Evolutionary conservation across 805 yeast genomes (phyloP).

Genomic region (Saturnispora quitensis): DNA sequence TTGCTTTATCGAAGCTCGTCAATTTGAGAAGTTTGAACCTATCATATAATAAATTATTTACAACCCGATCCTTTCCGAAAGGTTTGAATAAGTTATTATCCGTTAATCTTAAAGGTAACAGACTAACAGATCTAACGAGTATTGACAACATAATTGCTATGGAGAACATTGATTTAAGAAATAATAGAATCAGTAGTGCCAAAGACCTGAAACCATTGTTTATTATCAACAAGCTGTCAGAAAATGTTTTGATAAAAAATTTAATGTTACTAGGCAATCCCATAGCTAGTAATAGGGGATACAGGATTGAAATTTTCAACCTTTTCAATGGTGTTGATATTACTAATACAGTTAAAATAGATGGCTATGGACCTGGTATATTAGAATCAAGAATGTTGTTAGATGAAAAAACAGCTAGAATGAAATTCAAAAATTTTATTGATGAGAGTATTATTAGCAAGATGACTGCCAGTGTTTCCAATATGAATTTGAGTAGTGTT

Average conservation of each 20-base stretch:
- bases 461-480: conserved; percentile 31
- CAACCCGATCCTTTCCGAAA: conserved; percentile 27
- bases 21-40: conserved; percentile 44
- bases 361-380: conserved; percentile 54
- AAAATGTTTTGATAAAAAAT: conserved; percentile 18
- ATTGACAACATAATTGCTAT: conserved; percentile 34
- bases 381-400: conserved; percentile 48
- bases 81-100: conserved; percentile 36
- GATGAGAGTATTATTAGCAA: conserved; percentile 28
- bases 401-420: conserved; percentile 39
- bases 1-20: conserved; percentile 38
- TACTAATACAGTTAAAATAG: conserved; percentile 40
- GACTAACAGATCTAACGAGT: conserved; percentile 33
- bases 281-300: conserved; percentile 30
- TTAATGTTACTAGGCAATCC: conserved; percentile 33
- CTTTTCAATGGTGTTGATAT: conserved; percentile 45
- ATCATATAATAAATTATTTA: conserved; percentile 38
- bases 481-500: conserved; percentile 25
- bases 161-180: conserved; percentile 46
- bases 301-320: conserved; percentile 47
- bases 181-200: conserved; percentile 34
- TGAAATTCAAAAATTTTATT: conserved; percentile 33
- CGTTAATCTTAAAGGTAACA: conserved; percentile 43
- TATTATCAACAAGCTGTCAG: conserved; percentile 16
- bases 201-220: conserved; percentile 34